phyloP scores from a whole-genome alignment of 2,329 filamentous ascomycete genomes.

The Cryoendolithus antarcticus region DNA sequence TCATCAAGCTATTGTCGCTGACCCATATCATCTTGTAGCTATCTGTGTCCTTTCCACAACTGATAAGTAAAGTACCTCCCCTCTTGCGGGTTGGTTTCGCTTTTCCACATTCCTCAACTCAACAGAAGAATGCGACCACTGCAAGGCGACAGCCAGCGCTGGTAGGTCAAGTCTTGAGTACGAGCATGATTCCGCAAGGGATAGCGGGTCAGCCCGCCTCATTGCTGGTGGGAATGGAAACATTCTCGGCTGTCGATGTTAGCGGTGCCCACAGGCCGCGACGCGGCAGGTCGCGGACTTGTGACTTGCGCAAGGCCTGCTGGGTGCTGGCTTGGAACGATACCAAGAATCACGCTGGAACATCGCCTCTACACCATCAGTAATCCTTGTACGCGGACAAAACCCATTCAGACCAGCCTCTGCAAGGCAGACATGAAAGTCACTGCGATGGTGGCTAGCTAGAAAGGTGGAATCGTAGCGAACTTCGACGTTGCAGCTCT shows the following conservation, averaged over 20 bases:
- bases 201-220: slow-evolving; percentile 16
- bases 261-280: neutral
- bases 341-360: neutral
- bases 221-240: slow-evolving; percentile 16
- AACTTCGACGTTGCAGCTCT: slow-evolving; percentile 3
- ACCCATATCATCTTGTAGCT: too few species aligned
- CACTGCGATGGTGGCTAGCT: slow-evolving; percentile 10
- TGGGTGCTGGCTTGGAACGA: slow-evolving; percentile 1
- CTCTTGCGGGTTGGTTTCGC: too few species aligned
- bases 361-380: neutral
- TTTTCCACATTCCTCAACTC: slow-evolving; percentile 11
- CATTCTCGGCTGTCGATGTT: slow-evolving; percentile 10
- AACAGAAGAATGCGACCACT: slow-evolving; percentile 10
- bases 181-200: slow-evolving; percentile 14
- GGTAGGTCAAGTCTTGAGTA: slow-evolving; percentile 1
- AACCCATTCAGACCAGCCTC: slow-evolving; percentile 11
- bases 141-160: slow-evolving; percentile 9
- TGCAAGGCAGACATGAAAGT: slow-evolving; percentile 17
- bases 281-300: slow-evolving; percentile 9
- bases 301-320: neutral
- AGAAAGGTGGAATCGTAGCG: slow-evolving; percentile 6
- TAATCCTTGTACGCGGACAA: slow-evolving; percentile 6
- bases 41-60: too few species aligned
- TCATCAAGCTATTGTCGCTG: too few species aligned
- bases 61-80: too few species aligned